Evolutionary conservation across 768 basidiomycete species (phyloP), one percentile per base, ranked within the genome.

Genomic region (Pseudohyphozyma bogoriensis): DNA sequence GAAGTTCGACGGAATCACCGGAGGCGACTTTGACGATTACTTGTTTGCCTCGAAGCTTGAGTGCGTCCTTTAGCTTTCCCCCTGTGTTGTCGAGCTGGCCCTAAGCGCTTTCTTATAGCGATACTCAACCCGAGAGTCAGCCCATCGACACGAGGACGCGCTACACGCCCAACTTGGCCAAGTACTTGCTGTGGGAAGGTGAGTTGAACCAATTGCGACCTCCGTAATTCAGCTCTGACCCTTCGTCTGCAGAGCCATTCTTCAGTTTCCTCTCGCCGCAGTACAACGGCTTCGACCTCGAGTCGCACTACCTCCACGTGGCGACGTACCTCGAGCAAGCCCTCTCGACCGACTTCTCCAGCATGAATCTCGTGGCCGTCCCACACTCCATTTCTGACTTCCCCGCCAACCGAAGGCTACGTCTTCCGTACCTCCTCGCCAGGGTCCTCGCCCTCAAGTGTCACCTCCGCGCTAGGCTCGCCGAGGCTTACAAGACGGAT

Each of bases 101-200:
- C 26, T 15, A 18, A 15, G 3, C 16, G 28, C 1, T 10, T 47
- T 12, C 18, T 44, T 47, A 39, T 45, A 68, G 67, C 50, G 68
- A 69, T 36, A 58, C 66, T 4, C 65, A 67, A 36, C 63, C 68
- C 4, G 68, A 69, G 35, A 39, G 39, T 28, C 68, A 69, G 46
- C 65, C 66, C 4, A 59, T 66, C 15, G 58, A 60, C 28, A 33
- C 6, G 24, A 54, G 44, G 40, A 64, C 66, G 33, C 60, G 60
- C 32, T 64, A 65, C 51, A 62, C 65, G 20, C 63, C 65, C 6
- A 69, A 69, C 51, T 42, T 69, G 6, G 42, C 56, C 35, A 69
- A 69, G 51, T 67, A 51, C 55, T 39, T 69, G 26, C 60, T 69
- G 0, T 69, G 68, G 68, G 68, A 69, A 47, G 67, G 67, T 68